Base-by-base conservation (phyloP, 345 rosid genomes). In the Abelmoschus esculentus region DNA sequence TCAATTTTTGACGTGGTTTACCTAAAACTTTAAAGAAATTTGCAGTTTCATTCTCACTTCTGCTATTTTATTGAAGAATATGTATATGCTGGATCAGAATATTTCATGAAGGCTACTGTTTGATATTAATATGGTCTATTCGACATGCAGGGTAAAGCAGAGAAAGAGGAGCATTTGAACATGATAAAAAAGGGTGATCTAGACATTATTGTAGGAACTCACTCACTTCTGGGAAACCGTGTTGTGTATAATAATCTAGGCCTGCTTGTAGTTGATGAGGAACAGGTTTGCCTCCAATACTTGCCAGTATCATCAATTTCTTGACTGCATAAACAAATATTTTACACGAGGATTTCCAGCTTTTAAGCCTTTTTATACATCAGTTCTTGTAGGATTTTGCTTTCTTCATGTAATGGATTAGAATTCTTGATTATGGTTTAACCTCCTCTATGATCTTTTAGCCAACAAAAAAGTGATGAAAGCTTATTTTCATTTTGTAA, bases 191-290 rank as follows among this genome's bases (percentile, higher is more conserved):
- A 70, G 28, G 98, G 98, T 44, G 78, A 85, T 59, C 84, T 93
- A 66, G 81, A 86, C 82, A 91, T 93, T 75, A 80, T 88, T 63
- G 96, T 93, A 59, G 98, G 98, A 54, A 93, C 98, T 75, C 98
- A 93, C 80, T 80, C 98, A 57, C 98, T 93, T 83, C 93, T 93
- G 61, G 98, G 98, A 77, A 86, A 78, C 81, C 93, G 95, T 50
- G 98, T 93, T 73, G 87, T 85, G 52, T 93, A 93, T 74, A 91
- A 78, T 72, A 93, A 91, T 77, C 86, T 91, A 31, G 98, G 98
- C 77, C 96, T 93, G 80, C 92, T 93, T 78, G 97, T 93, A 52
- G 97, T 91, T 46, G 97, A 93, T 80, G 98, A 93, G 77, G 98
- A 93, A 82, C 98, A 93, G 96, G 98, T 93, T 80, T 71, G 72